A percentile compares a stretch with the other conserved stretches of the same genome.
Evolutionary conservation across 495 filamentous ascomycete genomes (phyloP).

Genomic region (Baudoinia panamericana): DNA sequence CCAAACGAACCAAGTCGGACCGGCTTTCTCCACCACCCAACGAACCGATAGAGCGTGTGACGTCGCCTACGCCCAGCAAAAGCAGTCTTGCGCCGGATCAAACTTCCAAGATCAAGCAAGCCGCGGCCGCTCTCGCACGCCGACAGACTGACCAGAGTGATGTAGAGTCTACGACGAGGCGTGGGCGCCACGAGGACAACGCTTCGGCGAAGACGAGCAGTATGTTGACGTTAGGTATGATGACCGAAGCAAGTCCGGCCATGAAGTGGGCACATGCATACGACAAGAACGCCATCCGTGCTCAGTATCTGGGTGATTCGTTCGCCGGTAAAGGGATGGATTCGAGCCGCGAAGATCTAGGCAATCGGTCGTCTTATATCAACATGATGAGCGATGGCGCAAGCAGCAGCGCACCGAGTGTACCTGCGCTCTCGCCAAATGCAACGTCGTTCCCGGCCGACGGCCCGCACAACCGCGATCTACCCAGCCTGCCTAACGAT

Average conservation of each 20-base stretch:
- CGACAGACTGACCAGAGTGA: constrained; percentile 55
- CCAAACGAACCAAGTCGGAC: constrained; percentile 54
- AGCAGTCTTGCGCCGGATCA: constrained; percentile 84
- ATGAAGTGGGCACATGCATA: constrained; percentile 92
- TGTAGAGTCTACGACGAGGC: constrained; percentile 29
- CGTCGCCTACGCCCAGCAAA: constrained; percentile 49
- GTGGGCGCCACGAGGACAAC: constrained; percentile 36
- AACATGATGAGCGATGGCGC: constrained; percentile 7
- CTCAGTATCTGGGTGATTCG: constrained; percentile 62
- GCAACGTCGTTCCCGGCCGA: constrained; percentile 3
- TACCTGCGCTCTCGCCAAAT: constrained; percentile 6
- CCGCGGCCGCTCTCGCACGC: constrained; percentile 55
- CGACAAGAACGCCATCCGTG: constrained; percentile 70
- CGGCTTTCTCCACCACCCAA: constrained; percentile 34
- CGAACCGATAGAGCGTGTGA: constrained; percentile 38
- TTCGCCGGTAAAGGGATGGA: constrained; percentile 51
- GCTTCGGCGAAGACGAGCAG: constrained; percentile 73
- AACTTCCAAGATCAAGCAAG: constrained; percentile 80
- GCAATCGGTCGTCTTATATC: constrained; percentile 7
- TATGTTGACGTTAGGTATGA: constrained; percentile 76
- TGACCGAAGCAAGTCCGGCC: constrained; percentile 78
- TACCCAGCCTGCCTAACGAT: constrained; percentile 16
- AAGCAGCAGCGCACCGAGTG: constrained; percentile 5
- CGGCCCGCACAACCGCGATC: constrained; percentile 5
- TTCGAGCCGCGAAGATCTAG: constrained; percentile 7